phyloP scores from a whole-genome alignment of 179 eudicot genomes.

The Heliamphora pulchella region DNA sequence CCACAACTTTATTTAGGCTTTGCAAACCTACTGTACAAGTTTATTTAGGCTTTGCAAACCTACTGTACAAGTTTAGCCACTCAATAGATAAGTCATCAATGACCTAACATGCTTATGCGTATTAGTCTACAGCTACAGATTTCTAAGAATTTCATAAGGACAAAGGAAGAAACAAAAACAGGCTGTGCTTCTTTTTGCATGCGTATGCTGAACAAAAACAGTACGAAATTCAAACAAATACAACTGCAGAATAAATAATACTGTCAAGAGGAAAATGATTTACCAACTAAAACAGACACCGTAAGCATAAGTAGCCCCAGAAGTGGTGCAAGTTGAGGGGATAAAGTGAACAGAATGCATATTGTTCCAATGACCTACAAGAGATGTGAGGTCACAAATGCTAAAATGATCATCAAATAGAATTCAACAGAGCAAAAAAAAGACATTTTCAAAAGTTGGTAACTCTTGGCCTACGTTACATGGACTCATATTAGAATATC shows the following conservation, averaged over 20 bases:
- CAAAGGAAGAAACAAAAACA: background rate
- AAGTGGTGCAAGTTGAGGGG: constrained; percentile 88
- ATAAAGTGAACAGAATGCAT: constrained; percentile 66
- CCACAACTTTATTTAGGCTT: background rate
- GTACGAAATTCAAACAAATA: background rate
- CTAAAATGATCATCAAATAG: background rate
- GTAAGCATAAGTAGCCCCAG: constrained; percentile 75
- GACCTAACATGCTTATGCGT: background rate
- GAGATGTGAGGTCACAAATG: constrained; percentile 16
- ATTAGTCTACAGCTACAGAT: background rate
- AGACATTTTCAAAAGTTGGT: background rate
- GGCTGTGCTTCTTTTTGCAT: background rate
- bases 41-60: background rate
- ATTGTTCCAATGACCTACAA: constrained; percentile 85
- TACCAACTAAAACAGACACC: constrained; percentile 80
- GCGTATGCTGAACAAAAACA: background rate
- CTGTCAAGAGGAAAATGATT: constrained; percentile 10
- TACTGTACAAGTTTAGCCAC: background rate
- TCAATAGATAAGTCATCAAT: background rate
- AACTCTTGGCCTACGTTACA: background rate
- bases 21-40: background rate
- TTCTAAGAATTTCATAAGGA: background rate
- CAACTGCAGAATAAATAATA: background rate
- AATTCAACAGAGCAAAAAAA: background rate
- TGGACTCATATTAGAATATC: background rate